Evolutionary conservation across 2,329 filamentous ascomycete species (phyloP), one percentile per base, ranked within the genome.

Genomic region (Aspergillus niger): DNA sequence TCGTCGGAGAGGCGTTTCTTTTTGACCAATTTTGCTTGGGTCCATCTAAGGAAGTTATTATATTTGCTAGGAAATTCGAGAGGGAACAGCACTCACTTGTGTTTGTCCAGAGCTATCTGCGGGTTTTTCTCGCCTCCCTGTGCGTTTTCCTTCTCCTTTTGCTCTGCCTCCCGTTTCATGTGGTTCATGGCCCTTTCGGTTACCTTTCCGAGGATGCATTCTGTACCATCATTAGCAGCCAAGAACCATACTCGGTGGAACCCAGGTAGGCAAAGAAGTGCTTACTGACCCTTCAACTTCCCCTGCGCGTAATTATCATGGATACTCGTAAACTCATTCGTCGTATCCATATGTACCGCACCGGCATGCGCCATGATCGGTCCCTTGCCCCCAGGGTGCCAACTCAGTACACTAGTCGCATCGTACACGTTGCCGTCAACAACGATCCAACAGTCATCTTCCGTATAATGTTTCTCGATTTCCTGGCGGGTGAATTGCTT

Each of bases 401-500:
- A 82, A 7, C 69, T 65, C 15, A 84, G 65, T 2, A 82, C 79
- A 51, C 73, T 77, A 3, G 81, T 83, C 0, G 75, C 78, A 66
- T 84, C 81, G 59, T 83, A 83, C 0, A 83, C 82, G 48, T 81
- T 83, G 6, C 76, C 78, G 58, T 83, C 79, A 3, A 85, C 73
- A 0, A 83, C 79, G n/a, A 85, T 76, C 82, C 82, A 85, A 64
- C 82, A 83, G 61, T 84, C 81, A 20, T 79, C 69, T 48, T 80
- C 76, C 5, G 65, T 77, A 30, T 77, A 73, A 61, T 85, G 83
- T 57, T 80, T 83, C 67, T 84, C 82, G 41, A 85, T 81, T 67
- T 85, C 82, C 53, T 84, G 72, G 3, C 82, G 72, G 0, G 82
- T 84, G 61, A 84, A 84, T 58, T 83, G 76, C 62, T 83, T 83